Conservation (phyloP, 176 grass and related monocot species). For the Carex myosuroides region DNA sequence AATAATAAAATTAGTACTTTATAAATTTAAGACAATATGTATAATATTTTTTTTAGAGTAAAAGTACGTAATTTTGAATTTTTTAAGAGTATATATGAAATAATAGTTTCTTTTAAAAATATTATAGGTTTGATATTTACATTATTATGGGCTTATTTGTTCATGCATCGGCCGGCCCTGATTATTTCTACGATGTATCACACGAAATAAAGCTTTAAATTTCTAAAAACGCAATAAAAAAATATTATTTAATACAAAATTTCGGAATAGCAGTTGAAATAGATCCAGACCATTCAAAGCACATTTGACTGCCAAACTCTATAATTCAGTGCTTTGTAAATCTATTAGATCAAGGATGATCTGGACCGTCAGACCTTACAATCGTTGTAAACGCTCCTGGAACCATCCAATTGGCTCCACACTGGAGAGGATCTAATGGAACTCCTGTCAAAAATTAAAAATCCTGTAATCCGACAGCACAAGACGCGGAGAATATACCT, state of each 20-base stretch:
- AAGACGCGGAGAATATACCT: conserved; percentile 14
- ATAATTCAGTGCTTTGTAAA: not conserved
- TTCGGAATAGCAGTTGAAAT: not conserved
- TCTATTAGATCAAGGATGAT: not conserved
- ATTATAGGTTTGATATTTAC: too few species aligned
- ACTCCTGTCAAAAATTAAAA: not conserved
- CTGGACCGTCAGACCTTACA: not conserved
- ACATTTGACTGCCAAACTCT: not conserved
- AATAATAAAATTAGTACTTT: too few species aligned
- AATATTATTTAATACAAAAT: not conserved
- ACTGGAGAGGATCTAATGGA: not conserved
- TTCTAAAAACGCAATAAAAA: not conserved
- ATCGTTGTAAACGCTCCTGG: not conserved
- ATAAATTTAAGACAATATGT: too few species aligned
- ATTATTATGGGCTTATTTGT: too few species aligned
- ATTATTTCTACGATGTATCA: not conserved
- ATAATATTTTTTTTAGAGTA: too few species aligned
- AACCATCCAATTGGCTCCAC: not conserved
- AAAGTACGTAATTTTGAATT: too few species aligned
- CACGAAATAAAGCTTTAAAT: not conserved
- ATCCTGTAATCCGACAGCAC: not conserved
- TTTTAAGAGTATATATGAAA: too few species aligned
- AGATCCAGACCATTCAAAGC: not conserved
- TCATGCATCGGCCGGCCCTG: too few species aligned
- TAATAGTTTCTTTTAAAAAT: too few species aligned